A percentile compares a stretch with the other conserved stretches of the same genome.
phyloP scores from a whole-genome alignment of 192 early-diverging fungal genomes.

The Coemansia sp. region DNA sequence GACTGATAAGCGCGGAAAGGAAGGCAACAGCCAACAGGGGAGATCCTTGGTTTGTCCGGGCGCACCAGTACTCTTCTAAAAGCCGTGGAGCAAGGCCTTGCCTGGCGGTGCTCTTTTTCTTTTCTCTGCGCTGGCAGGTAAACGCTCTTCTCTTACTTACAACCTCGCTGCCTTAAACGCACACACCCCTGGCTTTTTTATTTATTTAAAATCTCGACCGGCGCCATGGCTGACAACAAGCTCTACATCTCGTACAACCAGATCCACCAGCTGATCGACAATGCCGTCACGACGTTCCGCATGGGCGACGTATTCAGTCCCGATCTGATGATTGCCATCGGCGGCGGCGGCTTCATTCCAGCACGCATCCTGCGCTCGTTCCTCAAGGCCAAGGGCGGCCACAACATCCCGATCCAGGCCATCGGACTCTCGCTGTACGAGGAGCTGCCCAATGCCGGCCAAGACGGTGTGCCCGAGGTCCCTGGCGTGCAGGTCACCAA shows the following conservation, averaged over 20 bases:
- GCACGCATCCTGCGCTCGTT: slow-evolving; percentile 73
- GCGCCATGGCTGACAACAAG: slow-evolving; percentile 52
- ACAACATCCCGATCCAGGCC: slow-evolving; percentile 76
- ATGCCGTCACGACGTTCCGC: slow-evolving; percentile 55
- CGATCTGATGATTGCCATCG: slow-evolving; percentile 73
- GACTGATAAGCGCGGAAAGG: too few relatives aligned
- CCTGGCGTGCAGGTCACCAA: slow-evolving; percentile 64
- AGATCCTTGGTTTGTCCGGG: too few relatives aligned
- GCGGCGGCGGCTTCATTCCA: slow-evolving; percentile 75
- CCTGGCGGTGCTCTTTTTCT: too few relatives aligned
- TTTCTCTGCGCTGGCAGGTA: too few relatives aligned
- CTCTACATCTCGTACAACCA: slow-evolving; percentile 66
- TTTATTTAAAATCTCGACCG: too few relatives aligned
- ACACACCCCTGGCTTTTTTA: too few relatives aligned
- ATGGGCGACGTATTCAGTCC: slow-evolving; percentile 64
- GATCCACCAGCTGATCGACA: slow-evolving; percentile 56
- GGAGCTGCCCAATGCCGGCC: slow-evolving; percentile 52
- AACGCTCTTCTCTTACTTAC: too few relatives aligned
- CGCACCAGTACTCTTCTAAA: too few relatives aligned
- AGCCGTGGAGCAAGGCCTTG: too few relatives aligned
- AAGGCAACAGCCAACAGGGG: too few relatives aligned
- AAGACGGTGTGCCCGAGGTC: slow-evolving; percentile 38
- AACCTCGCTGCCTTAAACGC: too few relatives aligned
- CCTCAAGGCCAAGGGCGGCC: slow-evolving; percentile 59
- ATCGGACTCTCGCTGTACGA: slow-evolving; percentile 76